Evolutionary conservation across 1,139 yeast species (phyloP), one percentile per base, ranked within the genome.

Genomic region (Debaryomyces robertsiae): DNA sequence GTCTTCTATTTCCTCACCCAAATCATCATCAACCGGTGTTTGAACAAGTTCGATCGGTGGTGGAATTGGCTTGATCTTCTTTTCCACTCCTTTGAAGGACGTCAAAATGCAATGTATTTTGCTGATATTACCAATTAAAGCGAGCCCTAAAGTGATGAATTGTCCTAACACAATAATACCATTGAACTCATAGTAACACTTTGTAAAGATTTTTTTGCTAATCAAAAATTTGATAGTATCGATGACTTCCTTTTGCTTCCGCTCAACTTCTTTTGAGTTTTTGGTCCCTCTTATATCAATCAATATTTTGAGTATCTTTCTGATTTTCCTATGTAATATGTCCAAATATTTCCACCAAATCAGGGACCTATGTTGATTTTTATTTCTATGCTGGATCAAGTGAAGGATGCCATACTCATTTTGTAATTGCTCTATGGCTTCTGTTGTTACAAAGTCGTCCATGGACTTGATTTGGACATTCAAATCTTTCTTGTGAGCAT

Each of bases 301-400:
- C 23, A 50, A 44, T 11, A 57, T 42, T 39, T 49, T 56, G 11
- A 69, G 38, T 9, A 81, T 58, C 38, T 69, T 67, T 6, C 81
- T 64, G 13, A 80, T 49, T 34, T 75, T 67, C 27, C 95, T 70
- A 48, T 84, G 83, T 17, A 86, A 56, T n/a, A 83, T 73, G 45
- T 81, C 73, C 38, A 89, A 65, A 45, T 78, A 73, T 43, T 67
- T 75, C 91, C 95, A 89, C 96, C 96, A 89, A 16, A 57, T 58
- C 30, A 86, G 77, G 11, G 73, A 75, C n/a, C 82, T 67, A 53
- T 88, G 96, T 59, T 89, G 96, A 57, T 87, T 87, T 46, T 73
- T 71, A 57, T 83, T 84, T 46, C 95, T 66, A 50, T 84, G 88
- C 54, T 84, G 81, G 3, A 87, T 50, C 33, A 88, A 59, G 49